A percentile compares a stretch with the other conserved stretches of the same genome.
Conservation (phyloP, 1,284 basidiomycete species). For the Pholiota adiposa region DNA sequence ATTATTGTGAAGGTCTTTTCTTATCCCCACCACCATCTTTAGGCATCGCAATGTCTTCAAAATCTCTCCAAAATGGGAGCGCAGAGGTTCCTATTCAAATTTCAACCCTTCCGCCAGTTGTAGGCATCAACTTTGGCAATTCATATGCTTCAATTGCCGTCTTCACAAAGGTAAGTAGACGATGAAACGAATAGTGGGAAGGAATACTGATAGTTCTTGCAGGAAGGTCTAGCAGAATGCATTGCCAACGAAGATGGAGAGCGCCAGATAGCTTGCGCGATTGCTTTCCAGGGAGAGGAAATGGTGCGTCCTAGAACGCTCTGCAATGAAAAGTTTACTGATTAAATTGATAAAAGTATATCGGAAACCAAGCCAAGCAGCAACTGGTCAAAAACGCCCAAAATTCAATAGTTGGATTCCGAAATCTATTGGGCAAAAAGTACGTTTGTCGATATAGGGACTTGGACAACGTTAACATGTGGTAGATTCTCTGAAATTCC, state of each 20-base stretch:
- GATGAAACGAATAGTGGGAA: neutral
- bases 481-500: constrained; percentile 75
- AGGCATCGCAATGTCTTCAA: constrained; percentile 14
- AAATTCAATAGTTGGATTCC: constrained; percentile 95
- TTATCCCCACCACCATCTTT: neutral
- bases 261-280: constrained; percentile 94
- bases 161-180: constrained; percentile 81
- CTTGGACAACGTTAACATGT: neutral
- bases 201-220: constrained; percentile 1
- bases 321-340: neutral
- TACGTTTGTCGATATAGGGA: constrained; percentile 36
- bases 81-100: constrained; percentile 26
- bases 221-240: constrained; percentile 91
- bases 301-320: constrained; percentile 51
- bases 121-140: constrained; percentile 98
- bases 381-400: constrained; percentile 95
- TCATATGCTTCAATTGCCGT: constrained; percentile 95
- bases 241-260: constrained; percentile 99
- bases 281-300: constrained; percentile 92
- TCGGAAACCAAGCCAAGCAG: constrained; percentile 93
- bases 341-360: constrained; percentile 66
- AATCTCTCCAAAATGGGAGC: constrained; percentile 34
- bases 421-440: constrained; percentile 94
- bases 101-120: constrained; percentile 54
- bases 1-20: no score